These are phyloP conservation scores for Diplotaxis tenuifolia DNA, from an alignment of 345 rosid species.

Conservation along the genomic window DNA sequence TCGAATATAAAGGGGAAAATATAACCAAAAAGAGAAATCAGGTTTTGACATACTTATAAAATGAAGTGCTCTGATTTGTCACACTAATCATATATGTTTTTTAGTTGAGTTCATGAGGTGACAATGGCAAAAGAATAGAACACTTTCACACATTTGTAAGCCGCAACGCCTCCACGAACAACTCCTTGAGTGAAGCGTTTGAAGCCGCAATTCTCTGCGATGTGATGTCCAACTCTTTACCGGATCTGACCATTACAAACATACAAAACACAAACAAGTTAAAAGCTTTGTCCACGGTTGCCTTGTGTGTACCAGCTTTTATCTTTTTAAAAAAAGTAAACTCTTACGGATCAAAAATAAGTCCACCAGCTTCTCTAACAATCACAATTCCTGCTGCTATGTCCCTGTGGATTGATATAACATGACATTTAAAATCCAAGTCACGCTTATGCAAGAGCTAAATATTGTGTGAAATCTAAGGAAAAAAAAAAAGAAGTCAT, in stretches of 20 bases:
- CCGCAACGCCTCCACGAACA: constrained; percentile 63
- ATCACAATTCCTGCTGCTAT: constrained; percentile 87
- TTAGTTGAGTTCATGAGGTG: constrained; percentile 9
- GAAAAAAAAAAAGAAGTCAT: too few species aligned
- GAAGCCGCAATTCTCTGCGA: constrained; percentile 84
- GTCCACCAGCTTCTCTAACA: constrained; percentile 91
- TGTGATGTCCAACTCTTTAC: constrained; percentile 78
- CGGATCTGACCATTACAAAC: constrained; percentile 60
- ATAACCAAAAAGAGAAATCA: background rate
- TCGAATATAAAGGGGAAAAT: background rate
- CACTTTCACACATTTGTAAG: constrained; percentile 18
- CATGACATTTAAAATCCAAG: background rate
- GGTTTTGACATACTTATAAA: background rate
- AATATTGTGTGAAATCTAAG: background rate
- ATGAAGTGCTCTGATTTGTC: background rate
- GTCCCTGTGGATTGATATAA: constrained; percentile 55
- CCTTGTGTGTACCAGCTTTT: background rate
- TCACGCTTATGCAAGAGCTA: background rate
- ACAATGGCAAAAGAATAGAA: background rate
- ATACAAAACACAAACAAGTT: background rate
- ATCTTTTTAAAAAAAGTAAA: background rate
- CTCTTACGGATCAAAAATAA: constrained; percentile 92
- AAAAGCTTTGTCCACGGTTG: background rate
- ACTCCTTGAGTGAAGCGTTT: constrained; percentile 66
- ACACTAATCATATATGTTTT: background rate